A percentile compares a stretch with the other conserved stretches of the same genome.
phyloP scores from a whole-genome alignment of 2,329 filamentous ascomycete species.

The Paradendryphiella salina region DNA sequence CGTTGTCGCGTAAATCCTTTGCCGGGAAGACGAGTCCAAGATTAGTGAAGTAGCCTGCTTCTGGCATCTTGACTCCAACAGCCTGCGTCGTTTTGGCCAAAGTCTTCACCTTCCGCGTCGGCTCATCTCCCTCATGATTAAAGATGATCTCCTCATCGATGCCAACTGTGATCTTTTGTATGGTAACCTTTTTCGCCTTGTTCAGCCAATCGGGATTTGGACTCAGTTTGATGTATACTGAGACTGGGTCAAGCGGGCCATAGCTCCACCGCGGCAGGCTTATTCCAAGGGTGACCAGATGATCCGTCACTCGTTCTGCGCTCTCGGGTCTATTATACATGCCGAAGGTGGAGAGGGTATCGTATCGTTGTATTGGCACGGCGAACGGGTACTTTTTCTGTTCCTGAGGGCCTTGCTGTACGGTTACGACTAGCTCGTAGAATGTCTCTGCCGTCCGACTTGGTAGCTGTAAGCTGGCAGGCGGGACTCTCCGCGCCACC shows the following conservation, averaged over 20 bases:
- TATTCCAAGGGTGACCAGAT: conserved; percentile 87
- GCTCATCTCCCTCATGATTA: conserved; percentile 96
- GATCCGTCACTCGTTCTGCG: conserved; percentile 82
- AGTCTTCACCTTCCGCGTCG: conserved; percentile 84
- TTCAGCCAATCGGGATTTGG: conserved; percentile 89
- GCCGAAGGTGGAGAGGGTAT: conserved; percentile 95
- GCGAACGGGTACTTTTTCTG: conserved; percentile 92
- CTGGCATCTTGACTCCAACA: conserved; percentile 82
- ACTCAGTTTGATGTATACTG: conserved; percentile 90
- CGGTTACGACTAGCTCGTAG: conserved; percentile 94
- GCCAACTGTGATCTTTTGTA: conserved; percentile 88
- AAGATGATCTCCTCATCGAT: conserved; percentile 99
- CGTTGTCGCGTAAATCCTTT: conserved; percentile 81
- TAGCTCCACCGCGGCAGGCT: conserved; percentile 96
- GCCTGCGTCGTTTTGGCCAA: conserved; percentile 80
- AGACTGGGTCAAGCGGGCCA: conserved; percentile 90
- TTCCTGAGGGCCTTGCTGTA: conserved; percentile 84
- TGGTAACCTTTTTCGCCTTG: conserved; percentile 89
- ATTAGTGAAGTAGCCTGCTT: conserved; percentile 90
- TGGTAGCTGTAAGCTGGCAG: conserved; percentile 85
- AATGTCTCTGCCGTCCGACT: conserved; percentile 95
- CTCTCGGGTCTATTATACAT: conserved; percentile 98
- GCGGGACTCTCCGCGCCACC: conserved; percentile 84
- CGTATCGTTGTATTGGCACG: conserved; percentile 88
- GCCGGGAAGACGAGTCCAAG: conserved; percentile 87